Base-by-base conservation (phyloP, 257 asterid species). In the Oldenlandia corymbosa region DNA sequence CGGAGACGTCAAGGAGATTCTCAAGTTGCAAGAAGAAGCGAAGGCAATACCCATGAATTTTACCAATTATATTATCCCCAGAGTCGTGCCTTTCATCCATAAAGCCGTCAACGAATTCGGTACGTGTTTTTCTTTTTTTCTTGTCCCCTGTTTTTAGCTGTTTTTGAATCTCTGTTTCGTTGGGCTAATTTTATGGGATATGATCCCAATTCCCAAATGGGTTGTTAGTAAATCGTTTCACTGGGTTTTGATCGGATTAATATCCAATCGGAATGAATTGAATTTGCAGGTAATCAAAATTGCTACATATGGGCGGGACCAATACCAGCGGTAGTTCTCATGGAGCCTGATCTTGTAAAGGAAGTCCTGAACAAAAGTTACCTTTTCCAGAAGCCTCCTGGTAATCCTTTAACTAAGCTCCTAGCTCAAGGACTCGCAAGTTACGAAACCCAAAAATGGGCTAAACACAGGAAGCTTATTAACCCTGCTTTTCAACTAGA, bases 291-390 rank as follows among this genome's bases (percentile, higher is more conserved):
- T 27, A 39, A n/a, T n/a, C n/a, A 24, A 39, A 76, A 60, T 2
- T 58, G 39, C 3, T 72, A 62, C 27, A 37, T 39, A 17, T 76
- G 81, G 78, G 11, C 62, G 21, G 78, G 81, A 10, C 78, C 81
- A 60, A 58, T 1, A 28, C 75, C 75, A 12, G 28, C 52, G 36
- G 30, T 73, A 57, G 37, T 76, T 39, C 67, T 76, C 31, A 41
- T 45, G 63, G 78, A 76, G 0, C 66, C 75, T 0, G 78, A 71
- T 21, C 41, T 52, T 10, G 31, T 76, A 18, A 68, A 41, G 68
- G 78, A 76, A 37, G 36, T 76, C 11, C 39, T 76, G 23, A 34
- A 31, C 1, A 71, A 75, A 52, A 43, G 13, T 26, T n/a, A 37
- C 20, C 16, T 32, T 10, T 71, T 32, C 42, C 76, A 17, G 23